These are phyloP conservation scores for Boletus holoroseus DNA, from an alignment of 1,284 basidiomycete genomes.

Conservation along the genomic window DNA sequence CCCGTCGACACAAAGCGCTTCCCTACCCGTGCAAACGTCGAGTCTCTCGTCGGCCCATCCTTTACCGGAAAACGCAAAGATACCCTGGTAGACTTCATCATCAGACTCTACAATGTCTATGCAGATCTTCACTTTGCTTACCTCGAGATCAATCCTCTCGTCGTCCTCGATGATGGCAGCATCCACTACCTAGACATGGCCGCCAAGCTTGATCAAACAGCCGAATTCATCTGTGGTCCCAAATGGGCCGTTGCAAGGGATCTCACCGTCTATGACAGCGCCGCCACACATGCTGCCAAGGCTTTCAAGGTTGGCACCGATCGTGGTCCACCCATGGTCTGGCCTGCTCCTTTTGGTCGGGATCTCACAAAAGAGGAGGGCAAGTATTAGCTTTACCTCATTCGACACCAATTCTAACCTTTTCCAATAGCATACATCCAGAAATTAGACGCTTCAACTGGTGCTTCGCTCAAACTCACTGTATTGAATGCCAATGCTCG, in stretches of 20 bases:
- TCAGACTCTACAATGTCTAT: conserved; percentile 94
- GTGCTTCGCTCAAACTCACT: conserved; percentile 96
- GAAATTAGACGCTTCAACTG: conserved; percentile 94
- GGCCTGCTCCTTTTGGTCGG: conserved; percentile 97
- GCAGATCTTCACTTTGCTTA: conserved; percentile 98
- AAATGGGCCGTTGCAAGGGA: conserved; percentile 99
- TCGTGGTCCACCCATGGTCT: conserved; percentile 97
- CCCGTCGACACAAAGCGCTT: conserved; percentile 68
- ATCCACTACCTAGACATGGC: conserved; percentile 99
- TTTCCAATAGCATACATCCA: conserved; percentile 79
- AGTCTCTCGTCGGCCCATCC: conserved; percentile 78
- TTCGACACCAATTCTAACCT: not conserved
- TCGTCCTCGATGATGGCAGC: conserved; percentile 82
- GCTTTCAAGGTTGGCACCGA: conserved; percentile 65
- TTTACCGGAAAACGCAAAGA: conserved; percentile 69
- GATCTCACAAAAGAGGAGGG: conserved; percentile 95
- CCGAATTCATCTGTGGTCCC: conserved; percentile 95
- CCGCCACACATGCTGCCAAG: conserved; percentile 39
- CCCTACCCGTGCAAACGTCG: conserved; percentile 76
- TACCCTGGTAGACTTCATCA: conserved; percentile 88
- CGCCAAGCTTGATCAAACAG: conserved; percentile 98
- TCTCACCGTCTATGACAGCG: conserved; percentile 63
- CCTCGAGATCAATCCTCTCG: conserved; percentile 98
- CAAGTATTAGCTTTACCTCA: not conserved
- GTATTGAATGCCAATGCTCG: conserved; percentile 93